Evolutionary conservation across 768 basidiomycete genomes (phyloP).

Genomic region (Kwoniella mangroviensis): DNA sequence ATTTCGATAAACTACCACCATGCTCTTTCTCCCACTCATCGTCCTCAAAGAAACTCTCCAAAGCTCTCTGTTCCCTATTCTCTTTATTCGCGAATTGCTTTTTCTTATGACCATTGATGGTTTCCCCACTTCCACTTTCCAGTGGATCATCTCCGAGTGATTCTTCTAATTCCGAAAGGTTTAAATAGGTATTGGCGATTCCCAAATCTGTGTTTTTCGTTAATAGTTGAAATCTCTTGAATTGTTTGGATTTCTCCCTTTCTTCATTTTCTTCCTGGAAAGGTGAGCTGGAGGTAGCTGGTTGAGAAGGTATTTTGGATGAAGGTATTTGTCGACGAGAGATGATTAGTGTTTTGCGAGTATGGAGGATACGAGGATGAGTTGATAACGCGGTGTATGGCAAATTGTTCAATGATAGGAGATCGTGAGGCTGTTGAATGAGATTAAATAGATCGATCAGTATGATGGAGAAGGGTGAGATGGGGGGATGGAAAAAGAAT

Average conservation of each 20-base stretch:
- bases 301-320: neutral
- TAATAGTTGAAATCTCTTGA: conserved; percentile 54
- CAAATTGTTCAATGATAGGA: conserved; percentile 49
- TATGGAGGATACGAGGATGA: conserved; percentile 50
- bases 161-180: conserved; percentile 27
- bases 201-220: conserved; percentile 48
- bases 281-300: neutral
- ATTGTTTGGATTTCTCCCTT: conserved; percentile 32
- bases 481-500: too few species aligned
- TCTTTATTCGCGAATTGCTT: conserved; percentile 10
- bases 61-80: conserved; percentile 35
- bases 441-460: too few species aligned
- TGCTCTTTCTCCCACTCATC: conserved; percentile 46
- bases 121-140: neutral
- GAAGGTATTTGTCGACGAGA: conserved; percentile 31
- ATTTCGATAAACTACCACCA: conserved; percentile 13
- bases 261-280: conserved; percentile 24
- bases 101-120: conserved; percentile 13
- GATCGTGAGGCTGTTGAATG: conserved; percentile 49
- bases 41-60: conserved; percentile 45
- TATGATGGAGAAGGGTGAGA: too few species aligned
- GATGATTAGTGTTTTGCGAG: conserved; percentile 43
- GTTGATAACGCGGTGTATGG: conserved; percentile 44
- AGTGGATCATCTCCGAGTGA: conserved; percentile 5
- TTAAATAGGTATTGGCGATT: conserved; percentile 44